These are phyloP conservation scores for Anthostomella pinea DNA, from an alignment of 2,329 filamentous ascomycete genomes.

Conservation along the genomic window DNA sequence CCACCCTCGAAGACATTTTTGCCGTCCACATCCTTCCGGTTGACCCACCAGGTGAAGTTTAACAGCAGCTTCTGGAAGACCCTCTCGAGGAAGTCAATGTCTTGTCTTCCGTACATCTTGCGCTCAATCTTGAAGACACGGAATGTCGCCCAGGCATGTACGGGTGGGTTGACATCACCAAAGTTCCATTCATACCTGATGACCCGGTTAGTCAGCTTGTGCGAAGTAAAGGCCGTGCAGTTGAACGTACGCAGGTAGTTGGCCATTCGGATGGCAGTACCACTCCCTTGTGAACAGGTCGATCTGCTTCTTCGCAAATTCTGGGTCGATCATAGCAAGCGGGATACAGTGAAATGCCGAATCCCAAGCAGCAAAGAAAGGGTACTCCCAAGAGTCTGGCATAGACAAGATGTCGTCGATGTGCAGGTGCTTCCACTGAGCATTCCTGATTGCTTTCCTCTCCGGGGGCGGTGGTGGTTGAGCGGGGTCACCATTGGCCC, in stretches of 20 bases:
- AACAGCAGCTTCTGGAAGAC: slow-evolving; percentile 94
- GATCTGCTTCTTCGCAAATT: slow-evolving; percentile 97
- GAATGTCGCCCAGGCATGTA: slow-evolving; percentile 95
- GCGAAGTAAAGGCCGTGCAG: not conserved
- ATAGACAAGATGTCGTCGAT: slow-evolving; percentile 94
- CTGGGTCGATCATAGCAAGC: slow-evolving; percentile 93
- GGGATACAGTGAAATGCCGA: slow-evolving; percentile 96
- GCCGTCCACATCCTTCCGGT: slow-evolving; percentile 88
- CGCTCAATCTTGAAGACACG: slow-evolving; percentile 97
- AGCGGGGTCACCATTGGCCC: slow-evolving; percentile 89
- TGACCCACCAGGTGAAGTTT: slow-evolving; percentile 99
- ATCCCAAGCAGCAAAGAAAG: slow-evolving; percentile 97
- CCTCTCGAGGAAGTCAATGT: slow-evolving; percentile 91
- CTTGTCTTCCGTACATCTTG: slow-evolving; percentile 92
- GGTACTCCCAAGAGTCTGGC: slow-evolving; percentile 98
- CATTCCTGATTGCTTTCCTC: slow-evolving; percentile 79
- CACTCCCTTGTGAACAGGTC: slow-evolving; percentile 95
- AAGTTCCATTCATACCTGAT: slow-evolving; percentile 88
- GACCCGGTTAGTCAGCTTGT: slow-evolving; percentile 14
- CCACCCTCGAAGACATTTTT: slow-evolving; percentile 98
- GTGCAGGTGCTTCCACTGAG: slow-evolving; percentile 91
- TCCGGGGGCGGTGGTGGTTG: slow-evolving; percentile 82
- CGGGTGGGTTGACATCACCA: slow-evolving; percentile 92
- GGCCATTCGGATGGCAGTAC: slow-evolving; percentile 98
- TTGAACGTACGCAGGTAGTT: slow-evolving; percentile 72